Evolutionary conservation across 208 protist genomes (phyloP).

Genomic region (Trypanosoma grayi): DNA sequence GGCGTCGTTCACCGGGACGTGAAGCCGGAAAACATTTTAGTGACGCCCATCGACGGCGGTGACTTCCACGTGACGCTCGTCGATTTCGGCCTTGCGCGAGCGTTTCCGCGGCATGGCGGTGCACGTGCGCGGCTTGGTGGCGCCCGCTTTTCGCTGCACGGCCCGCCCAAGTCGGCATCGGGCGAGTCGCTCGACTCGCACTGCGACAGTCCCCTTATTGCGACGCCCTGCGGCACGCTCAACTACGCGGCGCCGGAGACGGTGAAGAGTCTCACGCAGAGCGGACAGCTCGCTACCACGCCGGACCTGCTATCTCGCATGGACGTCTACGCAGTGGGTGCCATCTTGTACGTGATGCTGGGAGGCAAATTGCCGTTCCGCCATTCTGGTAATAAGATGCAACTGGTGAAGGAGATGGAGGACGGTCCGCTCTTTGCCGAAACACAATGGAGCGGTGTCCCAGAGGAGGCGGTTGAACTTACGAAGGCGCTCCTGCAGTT

Average conservation of each 20-base stretch:
- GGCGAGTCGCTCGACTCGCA: conserved; percentile 42
- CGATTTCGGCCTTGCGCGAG: conserved; percentile 80
- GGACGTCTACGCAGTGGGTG: conserved; percentile 74
- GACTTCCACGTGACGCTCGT: conserved; percentile 64
- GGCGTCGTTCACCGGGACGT: conserved; percentile 85
- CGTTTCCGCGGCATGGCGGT: conserved; percentile 13
- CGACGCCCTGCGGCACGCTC: conserved; percentile 84
- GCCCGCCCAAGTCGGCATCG: conserved; percentile 17
- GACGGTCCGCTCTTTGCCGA: conserved; percentile 53
- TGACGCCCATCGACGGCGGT: conserved; percentile 31
- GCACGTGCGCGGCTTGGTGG: conserved; percentile 1
- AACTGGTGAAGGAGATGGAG: conserved; percentile 70
- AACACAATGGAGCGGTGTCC: conserved; percentile 55
- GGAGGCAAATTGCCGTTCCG: conserved; percentile 73
- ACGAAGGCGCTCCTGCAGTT: conserved; percentile 43
- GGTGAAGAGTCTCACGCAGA: conserved; percentile 59
- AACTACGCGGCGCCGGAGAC: conserved; percentile 85
- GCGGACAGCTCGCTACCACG: conserved; percentile 59
- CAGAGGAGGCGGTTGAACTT: conserved; percentile 48
- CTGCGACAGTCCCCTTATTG: conserved; percentile 72
- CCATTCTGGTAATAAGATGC: conserved; percentile 56
- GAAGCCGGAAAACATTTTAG: conserved; percentile 87
- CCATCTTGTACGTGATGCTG: conserved; percentile 86
- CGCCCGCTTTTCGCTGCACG: neutral
- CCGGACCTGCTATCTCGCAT: conserved; percentile 55